Evolutionary conservation across 1,139 yeast species (phyloP).

Genomic region (Sugiyamaella paludigena): DNA sequence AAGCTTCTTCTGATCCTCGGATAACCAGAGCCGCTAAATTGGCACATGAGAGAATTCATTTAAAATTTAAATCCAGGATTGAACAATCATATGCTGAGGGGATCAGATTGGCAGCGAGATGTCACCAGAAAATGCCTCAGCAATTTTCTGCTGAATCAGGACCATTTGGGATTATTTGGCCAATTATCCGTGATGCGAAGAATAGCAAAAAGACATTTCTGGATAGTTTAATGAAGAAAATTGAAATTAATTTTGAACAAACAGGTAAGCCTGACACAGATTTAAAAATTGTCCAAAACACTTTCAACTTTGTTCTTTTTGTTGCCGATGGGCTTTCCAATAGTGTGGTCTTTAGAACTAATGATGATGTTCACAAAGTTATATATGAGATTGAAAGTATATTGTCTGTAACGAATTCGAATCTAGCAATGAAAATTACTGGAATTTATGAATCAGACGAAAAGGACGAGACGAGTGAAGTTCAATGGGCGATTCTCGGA

Average conservation of each 20-base stretch:
- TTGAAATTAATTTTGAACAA: constrained; percentile 29
- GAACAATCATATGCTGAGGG: constrained; percentile 67
- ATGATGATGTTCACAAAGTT: constrained; percentile 45
- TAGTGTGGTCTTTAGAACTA: constrained; percentile 38
- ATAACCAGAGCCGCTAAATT: constrained; percentile 50
- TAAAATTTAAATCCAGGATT: constrained; percentile 67
- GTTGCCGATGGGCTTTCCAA: constrained; percentile 42
- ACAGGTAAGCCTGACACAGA: constrained; percentile 3
- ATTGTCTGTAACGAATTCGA: constrained; percentile 37
- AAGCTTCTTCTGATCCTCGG: constrained; percentile 49
- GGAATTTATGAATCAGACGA: neutral
- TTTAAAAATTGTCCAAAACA: constrained; percentile 17
- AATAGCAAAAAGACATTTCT: constrained; percentile 50
- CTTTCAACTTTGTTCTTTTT: constrained; percentile 40
- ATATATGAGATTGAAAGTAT: constrained; percentile 33
- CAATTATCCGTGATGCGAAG: constrained; percentile 45
- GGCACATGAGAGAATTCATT: constrained; percentile 55
- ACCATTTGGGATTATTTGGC: constrained; percentile 41
- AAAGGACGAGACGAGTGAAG: constrained; percentile 11
- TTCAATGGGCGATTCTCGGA: constrained; percentile 11
- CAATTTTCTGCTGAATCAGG: constrained; percentile 16
- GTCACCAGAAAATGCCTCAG: constrained; percentile 38
- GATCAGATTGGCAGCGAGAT: constrained; percentile 52
- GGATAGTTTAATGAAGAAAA: constrained; percentile 37
- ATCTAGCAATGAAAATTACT: constrained; percentile 7